Base-by-base conservation (phyloP, 2,329 filamentous ascomycete species). In the Ceratocystis variospora region DNA sequence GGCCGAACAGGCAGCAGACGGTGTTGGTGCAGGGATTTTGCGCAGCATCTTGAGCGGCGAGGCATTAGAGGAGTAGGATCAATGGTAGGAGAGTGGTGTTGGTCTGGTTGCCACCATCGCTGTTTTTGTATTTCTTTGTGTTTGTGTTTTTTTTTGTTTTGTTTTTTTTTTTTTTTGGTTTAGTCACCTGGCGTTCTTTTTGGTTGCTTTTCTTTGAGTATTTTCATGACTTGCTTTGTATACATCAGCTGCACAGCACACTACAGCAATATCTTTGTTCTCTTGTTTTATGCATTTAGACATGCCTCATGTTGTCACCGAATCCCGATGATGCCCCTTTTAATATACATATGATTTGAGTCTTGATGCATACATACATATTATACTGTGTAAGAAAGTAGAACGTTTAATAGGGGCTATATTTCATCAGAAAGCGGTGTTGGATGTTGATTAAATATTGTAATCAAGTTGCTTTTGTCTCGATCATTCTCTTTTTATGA, bases 1-100 rank as follows among this genome's bases (percentile, higher is more conserved):
- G 76, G 81, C 96, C 70, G 83, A 87, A 70, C 81, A 81, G 66
- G 86, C 88, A 65, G 83, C 90, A 50, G 83, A 86, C 25, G 83
- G 82, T 3, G 74, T 83, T 3, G 85, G 83, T 0, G 79, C 79
- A 4, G 83, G 82, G 50, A 87, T 87, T 70, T 72, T 87, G 71
- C 80, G 76, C 71, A 84, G 80, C 72, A 87, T 87, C 70, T 71
- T 87, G 72, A 82, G 79, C 70, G 84, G 82, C 50, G 83, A 85
- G 70, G 81, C 80, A 50, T 75, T 85, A 75, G 82, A 84, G 71
- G 83, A 72, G 22, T 41, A 28, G 31, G 31, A 22, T 31, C 22
- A 41, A 17, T 41, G 45, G 62, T 19, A 17, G 4, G 37, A 22
- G 25, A 37, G 28, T n/a, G 15, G 45, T 55, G 41, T 44, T 25